phyloP scores from a whole-genome alignment of 2,329 filamentous ascomycete genomes.

The Mycosphaerella sp. region DNA sequence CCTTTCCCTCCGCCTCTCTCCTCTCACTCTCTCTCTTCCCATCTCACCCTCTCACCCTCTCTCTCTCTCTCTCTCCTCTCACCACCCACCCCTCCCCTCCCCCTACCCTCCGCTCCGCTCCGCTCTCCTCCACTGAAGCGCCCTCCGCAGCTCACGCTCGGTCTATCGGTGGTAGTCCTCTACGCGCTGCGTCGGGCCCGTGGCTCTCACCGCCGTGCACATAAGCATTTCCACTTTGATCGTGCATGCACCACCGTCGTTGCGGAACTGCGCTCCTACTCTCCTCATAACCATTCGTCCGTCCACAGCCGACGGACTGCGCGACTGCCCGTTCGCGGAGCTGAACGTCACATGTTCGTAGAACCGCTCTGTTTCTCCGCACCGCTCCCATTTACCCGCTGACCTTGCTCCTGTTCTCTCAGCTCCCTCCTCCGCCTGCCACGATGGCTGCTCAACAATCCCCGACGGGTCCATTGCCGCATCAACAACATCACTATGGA shows the following conservation, averaged over 20 bases:
- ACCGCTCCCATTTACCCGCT: not conserved
- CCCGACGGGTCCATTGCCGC: slow-evolving; percentile 62
- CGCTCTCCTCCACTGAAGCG: not conserved
- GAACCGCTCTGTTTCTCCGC: not conserved
- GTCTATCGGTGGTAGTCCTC: not conserved
- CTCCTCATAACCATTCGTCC: too few species aligned
- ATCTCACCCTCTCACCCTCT: not conserved
- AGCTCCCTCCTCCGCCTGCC: not conserved
- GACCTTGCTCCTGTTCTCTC: not conserved
- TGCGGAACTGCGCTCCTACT: not conserved
- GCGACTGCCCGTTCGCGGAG: not conserved
- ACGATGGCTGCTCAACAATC: slow-evolving; percentile 56
- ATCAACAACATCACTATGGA: slow-evolving; percentile 55
- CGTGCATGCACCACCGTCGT: not conserved
- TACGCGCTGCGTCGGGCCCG: not conserved
- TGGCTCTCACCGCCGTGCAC: not conserved
- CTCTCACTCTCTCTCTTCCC: not conserved
- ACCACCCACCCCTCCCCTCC: too few species aligned
- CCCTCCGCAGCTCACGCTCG: not conserved
- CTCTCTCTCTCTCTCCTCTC: too few species aligned
- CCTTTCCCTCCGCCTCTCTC: not conserved
- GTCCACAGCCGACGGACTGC: not conserved
- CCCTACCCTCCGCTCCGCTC: too few species aligned
- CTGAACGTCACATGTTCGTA: not conserved
- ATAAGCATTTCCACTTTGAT: not conserved